These are phyloP conservation scores for Monosporascus sp. DNA, from an alignment of 2,329 filamentous ascomycete species.

Conservation along the genomic window DNA sequence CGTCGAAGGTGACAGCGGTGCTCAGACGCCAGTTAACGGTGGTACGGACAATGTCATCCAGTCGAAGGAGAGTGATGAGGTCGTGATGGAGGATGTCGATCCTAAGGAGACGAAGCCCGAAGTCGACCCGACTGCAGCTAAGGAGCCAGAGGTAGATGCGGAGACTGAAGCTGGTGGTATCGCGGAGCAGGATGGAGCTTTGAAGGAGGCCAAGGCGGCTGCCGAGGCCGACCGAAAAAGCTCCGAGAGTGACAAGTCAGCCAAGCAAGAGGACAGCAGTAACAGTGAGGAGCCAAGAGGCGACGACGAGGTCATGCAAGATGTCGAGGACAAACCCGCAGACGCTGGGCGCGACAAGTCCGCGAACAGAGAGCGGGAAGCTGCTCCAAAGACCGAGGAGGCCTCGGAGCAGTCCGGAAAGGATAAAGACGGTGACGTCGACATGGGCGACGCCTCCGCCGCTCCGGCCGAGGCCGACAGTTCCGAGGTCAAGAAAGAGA, in stretches of 20 bases:
- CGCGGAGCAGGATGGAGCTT: conserved; percentile 18
- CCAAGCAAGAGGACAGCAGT: conserved; percentile 7
- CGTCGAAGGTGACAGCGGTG: conserved; percentile 36
- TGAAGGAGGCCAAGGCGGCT: conserved; percentile 14
- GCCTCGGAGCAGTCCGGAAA: conserved; percentile 25
- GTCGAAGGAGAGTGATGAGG: conserved; percentile 35
- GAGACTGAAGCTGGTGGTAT: conserved; percentile 10
- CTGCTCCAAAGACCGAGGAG: conserved; percentile 7
- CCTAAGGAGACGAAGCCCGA: conserved; percentile 15
- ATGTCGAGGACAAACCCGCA: conserved; percentile 12
- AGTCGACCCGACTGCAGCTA: conserved; percentile 29
- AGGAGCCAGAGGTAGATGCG: conserved; percentile 12
- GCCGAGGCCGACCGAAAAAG: conserved; percentile 30
- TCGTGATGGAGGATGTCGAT: conserved; percentile 29
- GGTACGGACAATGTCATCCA: conserved; percentile 30
- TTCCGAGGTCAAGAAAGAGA: conserved; percentile 33
- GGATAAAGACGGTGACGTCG: conserved; percentile 46
- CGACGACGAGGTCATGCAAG: conserved; percentile 22
- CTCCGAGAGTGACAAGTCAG: conserved; percentile 11
- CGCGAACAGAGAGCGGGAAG: conserved; percentile 17
- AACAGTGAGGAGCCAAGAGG: conserved; percentile 12
- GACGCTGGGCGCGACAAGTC: conserved; percentile 16
- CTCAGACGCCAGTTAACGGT: conserved; percentile 32
- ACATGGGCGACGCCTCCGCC: conserved; percentile 39
- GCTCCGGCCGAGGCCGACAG: conserved; percentile 18